phyloP scores from a whole-genome alignment of 495 filamentous ascomycete genomes.

The Daldinia vernicosa region DNA sequence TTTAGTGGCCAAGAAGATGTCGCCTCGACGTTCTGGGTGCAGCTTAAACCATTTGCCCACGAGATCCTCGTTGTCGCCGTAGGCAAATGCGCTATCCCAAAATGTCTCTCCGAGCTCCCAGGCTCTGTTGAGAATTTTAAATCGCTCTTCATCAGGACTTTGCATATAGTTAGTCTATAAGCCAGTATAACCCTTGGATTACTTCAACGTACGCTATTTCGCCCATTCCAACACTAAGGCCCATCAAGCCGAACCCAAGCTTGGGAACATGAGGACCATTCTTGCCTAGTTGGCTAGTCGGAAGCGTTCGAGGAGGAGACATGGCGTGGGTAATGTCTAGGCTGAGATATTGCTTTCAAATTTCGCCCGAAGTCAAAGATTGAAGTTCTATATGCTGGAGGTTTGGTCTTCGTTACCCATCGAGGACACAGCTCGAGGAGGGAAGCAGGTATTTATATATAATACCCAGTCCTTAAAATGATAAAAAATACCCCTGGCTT shows the following conservation, averaged over 20 bases:
- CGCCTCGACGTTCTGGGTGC: slow-evolving; percentile 56
- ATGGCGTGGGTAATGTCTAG: slow-evolving; percentile 7
- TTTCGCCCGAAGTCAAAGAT: background rate
- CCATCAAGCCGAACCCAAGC: slow-evolving; percentile 66
- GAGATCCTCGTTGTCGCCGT: slow-evolving; percentile 61
- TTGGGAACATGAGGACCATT: slow-evolving; percentile 64
- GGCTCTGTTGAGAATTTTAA: slow-evolving; percentile 58
- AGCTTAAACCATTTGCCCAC: slow-evolving; percentile 63
- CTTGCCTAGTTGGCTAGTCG: slow-evolving; percentile 58
- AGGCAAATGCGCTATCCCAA: slow-evolving; percentile 62
- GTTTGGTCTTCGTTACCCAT: too few relatives aligned
- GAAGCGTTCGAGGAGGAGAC: slow-evolving; percentile 19
- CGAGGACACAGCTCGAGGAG: background rate
- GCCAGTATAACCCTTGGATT: background rate
- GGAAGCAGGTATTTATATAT: slow-evolving; percentile 13
- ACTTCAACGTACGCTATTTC: slow-evolving; percentile 34
- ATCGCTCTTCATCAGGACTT: slow-evolving; percentile 55
- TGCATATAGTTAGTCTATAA: background rate
- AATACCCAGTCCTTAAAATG: background rate
- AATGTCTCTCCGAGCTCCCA: slow-evolving; percentile 57
- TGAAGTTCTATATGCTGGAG: background rate
- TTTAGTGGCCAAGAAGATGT: slow-evolving; percentile 68
- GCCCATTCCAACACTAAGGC: slow-evolving; percentile 60
- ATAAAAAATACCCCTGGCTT: background rate
- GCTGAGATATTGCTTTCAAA: background rate